Evolutionary conservation across 306 rosid species (phyloP), one percentile per base, ranked within the genome.

Genomic region (Pachyrhizus erosus): DNA sequence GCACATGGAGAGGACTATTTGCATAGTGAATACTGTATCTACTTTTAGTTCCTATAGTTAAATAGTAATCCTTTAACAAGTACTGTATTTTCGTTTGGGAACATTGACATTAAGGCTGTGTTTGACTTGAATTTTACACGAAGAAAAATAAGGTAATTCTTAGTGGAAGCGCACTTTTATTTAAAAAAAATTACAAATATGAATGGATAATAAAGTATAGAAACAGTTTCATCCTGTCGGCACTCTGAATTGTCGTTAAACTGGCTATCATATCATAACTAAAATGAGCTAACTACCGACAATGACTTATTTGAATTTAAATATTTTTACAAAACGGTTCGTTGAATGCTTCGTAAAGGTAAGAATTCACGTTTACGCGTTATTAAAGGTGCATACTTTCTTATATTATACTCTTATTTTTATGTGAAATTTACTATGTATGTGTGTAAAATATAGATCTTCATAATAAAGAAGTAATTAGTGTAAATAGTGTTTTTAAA

Each of bases 211-310:
- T 9, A 60, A 52, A 37, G 20, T 12, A 43, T 79, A 15, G 2
- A 76, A 80, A 76, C 70, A 69, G 70, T 23, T 58, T 80, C 75
- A 80, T 68, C 23, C 9, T 69, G 87, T 80, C 87, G 84, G 82
- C 79, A 84, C 87, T 75, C 31, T 75, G 52, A 48, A 77, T 39
- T 83, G 83, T 73, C 67, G 64, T 60, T 80, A 45, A 60, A 31
- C 12, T 31, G 12, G 39, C 1, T 60, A 61, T 39, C 40, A 3
- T 58, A 57, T 21, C 46, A 54, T 64, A 42, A 69, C 57, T 46
- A 69, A 82, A 55, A 27, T 49, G 5, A 60, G 18, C 72, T 70
- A 77, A 61, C 83, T n/a, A 27, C 79, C 83, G 83, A 77, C 79
- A 83, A 51, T n/a, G 61, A 80, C 46, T 58, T 24, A 71, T 13